These are phyloP conservation scores for Myxozyma geophila DNA, from an alignment of 805 yeast species.

Conservation along the genomic window DNA sequence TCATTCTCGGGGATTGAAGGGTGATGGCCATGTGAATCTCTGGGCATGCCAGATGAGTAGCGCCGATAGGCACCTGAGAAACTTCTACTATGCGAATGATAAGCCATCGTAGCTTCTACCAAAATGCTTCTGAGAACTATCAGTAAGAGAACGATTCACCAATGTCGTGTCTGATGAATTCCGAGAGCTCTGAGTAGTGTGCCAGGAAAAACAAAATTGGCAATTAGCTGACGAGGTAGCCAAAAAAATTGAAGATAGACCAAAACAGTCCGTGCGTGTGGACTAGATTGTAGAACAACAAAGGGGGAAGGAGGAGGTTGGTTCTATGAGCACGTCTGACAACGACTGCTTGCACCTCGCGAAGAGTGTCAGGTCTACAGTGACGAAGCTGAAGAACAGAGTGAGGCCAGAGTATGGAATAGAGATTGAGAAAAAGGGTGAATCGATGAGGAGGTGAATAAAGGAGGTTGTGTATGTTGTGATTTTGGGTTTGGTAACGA, in stretches of 20 bases:
- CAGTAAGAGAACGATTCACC: too few species aligned
- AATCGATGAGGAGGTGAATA: slow-evolving; percentile 1
- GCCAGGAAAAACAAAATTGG: neutral
- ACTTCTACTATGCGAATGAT: slow-evolving; percentile 22
- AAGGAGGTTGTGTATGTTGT: slow-evolving; percentile 7
- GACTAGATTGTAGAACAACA: neutral
- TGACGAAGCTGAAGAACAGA: too few species aligned
- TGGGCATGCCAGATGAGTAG: slow-evolving; percentile 23
- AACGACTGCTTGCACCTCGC: too few species aligned
- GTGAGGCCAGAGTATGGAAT: neutral
- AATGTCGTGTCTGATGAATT: neutral
- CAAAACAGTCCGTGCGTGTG: slow-evolving; percentile 17
- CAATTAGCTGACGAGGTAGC: neutral
- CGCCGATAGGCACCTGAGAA: slow-evolving; percentile 28
- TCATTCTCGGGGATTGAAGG: slow-evolving; percentile 35
- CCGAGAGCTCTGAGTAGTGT: neutral
- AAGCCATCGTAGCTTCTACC: slow-evolving; percentile 10
- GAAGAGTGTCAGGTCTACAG: too few species aligned
- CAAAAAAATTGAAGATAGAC: slow-evolving; percentile 1
- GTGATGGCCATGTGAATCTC: slow-evolving; percentile 26
- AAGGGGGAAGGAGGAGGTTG: neutral
- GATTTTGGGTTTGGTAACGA: neutral
- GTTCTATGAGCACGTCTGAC: too few species aligned
- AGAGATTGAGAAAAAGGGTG: neutral
- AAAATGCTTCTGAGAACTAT: neutral